Evolutionary conservation across 805 yeast genomes (phyloP).

Genomic region (Myxozyma melibiosi): DNA sequence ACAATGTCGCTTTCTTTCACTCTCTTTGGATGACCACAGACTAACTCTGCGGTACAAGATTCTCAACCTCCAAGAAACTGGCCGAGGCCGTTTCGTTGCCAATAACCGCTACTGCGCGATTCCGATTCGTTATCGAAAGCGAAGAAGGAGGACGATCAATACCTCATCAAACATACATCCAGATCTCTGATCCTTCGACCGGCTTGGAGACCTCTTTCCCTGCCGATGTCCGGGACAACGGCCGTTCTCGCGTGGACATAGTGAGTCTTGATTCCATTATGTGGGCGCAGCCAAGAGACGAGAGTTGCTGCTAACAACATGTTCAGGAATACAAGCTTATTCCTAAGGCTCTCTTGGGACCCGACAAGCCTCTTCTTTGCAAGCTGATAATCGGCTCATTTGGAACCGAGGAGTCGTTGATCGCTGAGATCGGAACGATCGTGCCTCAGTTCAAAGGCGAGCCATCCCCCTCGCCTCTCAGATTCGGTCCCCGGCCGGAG

Average conservation of each 20-base stretch:
- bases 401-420: constrained; percentile 31
- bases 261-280: constrained; percentile 26
- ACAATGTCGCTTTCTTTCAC: background rate
- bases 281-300: no score
- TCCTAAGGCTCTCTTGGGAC: constrained; percentile 40
- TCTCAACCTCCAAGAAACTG: constrained; percentile 1
- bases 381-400: constrained; percentile 40
- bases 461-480: background rate
- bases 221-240: constrained; percentile 40
- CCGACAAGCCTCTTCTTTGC: constrained; percentile 35
- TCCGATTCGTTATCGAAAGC: constrained; percentile 13
- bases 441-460: constrained; percentile 33
- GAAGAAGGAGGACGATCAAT: constrained; percentile 4
- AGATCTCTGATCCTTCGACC: constrained; percentile 33
- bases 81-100: constrained; percentile 11
- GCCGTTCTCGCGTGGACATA: constrained; percentile 41
- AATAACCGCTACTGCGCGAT: constrained; percentile 15
- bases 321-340: constrained; percentile 35
- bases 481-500: constrained; percentile 55
- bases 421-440: constrained; percentile 19
- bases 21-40: background rate
- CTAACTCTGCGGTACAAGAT: constrained; percentile 11
- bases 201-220: constrained; percentile 39
- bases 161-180: constrained; percentile 39
- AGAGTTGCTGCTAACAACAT: background rate